Conservation (phyloP, 495 filamentous ascomycete species). For the Penicillium canariense region DNA sequence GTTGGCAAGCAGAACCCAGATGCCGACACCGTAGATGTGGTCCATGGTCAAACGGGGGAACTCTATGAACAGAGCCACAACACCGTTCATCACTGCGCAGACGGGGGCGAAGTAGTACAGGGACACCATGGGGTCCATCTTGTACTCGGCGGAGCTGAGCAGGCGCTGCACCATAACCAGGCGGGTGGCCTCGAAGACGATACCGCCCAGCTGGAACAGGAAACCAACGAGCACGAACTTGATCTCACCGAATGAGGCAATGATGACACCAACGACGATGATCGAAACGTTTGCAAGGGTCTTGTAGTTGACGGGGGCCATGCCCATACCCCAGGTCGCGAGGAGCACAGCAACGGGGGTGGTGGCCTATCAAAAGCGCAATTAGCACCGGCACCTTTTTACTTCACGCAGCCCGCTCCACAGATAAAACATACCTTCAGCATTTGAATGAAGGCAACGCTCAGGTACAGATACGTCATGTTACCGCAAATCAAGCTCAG, state of each 20-base stretch:
- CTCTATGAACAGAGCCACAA: conserved; percentile 77
- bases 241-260: conserved; percentile 91
- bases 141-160: conserved; percentile 85
- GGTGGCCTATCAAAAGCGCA: conserved; percentile 59
- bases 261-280: conserved; percentile 86
- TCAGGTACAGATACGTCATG: conserved; percentile 87
- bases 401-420: not conserved
- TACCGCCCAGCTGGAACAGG: conserved; percentile 79
- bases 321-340: conserved; percentile 77
- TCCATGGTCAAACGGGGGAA: conserved; percentile 65
- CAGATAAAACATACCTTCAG: conserved; percentile 64
- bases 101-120: conserved; percentile 95
- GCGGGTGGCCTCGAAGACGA: conserved; percentile 86
- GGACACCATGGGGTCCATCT: conserved; percentile 96
- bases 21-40: conserved; percentile 72
- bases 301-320: conserved; percentile 73
- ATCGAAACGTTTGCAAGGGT: conserved; percentile 80
- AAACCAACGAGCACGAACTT: conserved; percentile 85
- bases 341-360: conserved; percentile 87
- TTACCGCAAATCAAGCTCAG: conserved; percentile 94
- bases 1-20: conserved; percentile 74
- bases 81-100: conserved; percentile 85
- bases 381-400: not conserved
- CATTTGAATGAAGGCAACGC: conserved; percentile 97
- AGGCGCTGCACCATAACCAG: conserved; percentile 89